phyloP scores from a whole-genome alignment of 176 grass and related monocot genomes.

The Panicum miliaceum region DNA sequence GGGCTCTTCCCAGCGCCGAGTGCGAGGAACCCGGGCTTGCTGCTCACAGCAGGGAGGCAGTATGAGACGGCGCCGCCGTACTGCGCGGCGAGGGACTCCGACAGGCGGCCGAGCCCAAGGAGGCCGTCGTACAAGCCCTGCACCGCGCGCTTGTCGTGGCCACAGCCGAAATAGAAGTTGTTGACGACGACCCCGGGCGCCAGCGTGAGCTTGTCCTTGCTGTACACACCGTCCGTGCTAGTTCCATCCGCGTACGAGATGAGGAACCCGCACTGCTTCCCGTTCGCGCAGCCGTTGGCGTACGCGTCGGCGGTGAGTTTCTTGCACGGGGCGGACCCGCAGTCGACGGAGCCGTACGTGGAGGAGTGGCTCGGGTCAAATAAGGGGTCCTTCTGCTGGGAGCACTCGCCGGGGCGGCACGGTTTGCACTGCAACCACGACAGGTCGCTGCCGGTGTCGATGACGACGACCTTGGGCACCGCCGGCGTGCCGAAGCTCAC shows the following conservation, averaged over 20 bases:
- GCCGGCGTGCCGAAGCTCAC: slow-evolving; percentile 19
- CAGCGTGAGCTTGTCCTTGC: slow-evolving; percentile 1
- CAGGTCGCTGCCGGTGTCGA: slow-evolving; percentile 83
- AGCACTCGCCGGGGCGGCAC: slow-evolving; percentile 40
- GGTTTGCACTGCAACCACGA: slow-evolving; percentile 86
- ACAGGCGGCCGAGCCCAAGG: slow-evolving; percentile 49
- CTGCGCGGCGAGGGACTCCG: slow-evolving; percentile 14
- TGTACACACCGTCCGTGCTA: neutral
- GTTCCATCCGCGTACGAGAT: neutral
- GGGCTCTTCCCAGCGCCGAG: slow-evolving; percentile 34
- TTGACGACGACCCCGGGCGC: neutral
- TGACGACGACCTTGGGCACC: neutral
- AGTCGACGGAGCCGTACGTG: slow-evolving; percentile 4
- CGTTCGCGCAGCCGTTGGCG: slow-evolving; percentile 23
- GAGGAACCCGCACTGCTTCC: slow-evolving; percentile 16
- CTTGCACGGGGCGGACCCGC: slow-evolving; percentile 10
- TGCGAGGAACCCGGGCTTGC: slow-evolving; percentile 57
- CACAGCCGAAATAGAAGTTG: neutral
- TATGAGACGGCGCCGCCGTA: slow-evolving; percentile 38
- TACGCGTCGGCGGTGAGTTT: neutral
- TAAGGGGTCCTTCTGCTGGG: slow-evolving; percentile 40
- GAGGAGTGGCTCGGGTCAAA: slow-evolving; percentile 37
- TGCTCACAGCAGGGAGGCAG: slow-evolving; percentile 61
- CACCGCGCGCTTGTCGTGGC: neutral
- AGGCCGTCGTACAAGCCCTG: slow-evolving; percentile 24